These are phyloP conservation scores for Scleromitrula shiraiana DNA, from an alignment of 2,329 filamentous ascomycete genomes.

Conservation along the genomic window DNA sequence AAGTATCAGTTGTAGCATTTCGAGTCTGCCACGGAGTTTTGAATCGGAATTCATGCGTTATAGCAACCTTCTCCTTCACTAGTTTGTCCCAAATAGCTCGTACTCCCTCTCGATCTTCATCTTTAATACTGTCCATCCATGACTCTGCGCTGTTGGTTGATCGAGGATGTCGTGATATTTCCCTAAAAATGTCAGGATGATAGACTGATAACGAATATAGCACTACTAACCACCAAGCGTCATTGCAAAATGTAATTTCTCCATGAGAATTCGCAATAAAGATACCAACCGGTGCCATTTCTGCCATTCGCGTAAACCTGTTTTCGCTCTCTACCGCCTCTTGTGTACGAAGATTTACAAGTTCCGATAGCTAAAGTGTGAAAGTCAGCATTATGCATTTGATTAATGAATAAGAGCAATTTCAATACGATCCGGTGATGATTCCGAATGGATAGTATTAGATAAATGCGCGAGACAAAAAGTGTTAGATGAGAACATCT, in stretches of 20 bases:
- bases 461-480: too few species aligned
- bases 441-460: too few species aligned
- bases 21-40: slow-evolving; percentile 56
- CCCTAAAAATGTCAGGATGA: slow-evolving; percentile 33
- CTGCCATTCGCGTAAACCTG: slow-evolving; percentile 55
- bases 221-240: slow-evolving; percentile 49
- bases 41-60: slow-evolving; percentile 69
- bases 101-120: slow-evolving; percentile 55
- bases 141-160: slow-evolving; percentile 48
- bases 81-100: slow-evolving; percentile 55
- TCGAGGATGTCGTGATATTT: slow-evolving; percentile 60
- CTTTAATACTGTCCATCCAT: slow-evolving; percentile 66
- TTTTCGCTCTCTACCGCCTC: slow-evolving; percentile 62
- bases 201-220: not conserved
- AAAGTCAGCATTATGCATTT: not conserved
- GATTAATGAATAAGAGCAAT: too few species aligned
- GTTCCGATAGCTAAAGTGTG: slow-evolving; percentile 50
- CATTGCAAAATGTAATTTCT: slow-evolving; percentile 71
- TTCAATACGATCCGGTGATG: too few species aligned
- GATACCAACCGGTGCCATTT: slow-evolving; percentile 44
- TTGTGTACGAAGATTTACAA: slow-evolving; percentile 57
- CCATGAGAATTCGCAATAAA: slow-evolving; percentile 72
- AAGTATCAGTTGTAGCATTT: slow-evolving; percentile 58
- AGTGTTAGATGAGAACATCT: too few species aligned
- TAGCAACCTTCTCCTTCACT: slow-evolving; percentile 50